Evolutionary conservation across 805 yeast genomes (phyloP).

Genomic region (Hemisphaericaspora nanyangensis): DNA sequence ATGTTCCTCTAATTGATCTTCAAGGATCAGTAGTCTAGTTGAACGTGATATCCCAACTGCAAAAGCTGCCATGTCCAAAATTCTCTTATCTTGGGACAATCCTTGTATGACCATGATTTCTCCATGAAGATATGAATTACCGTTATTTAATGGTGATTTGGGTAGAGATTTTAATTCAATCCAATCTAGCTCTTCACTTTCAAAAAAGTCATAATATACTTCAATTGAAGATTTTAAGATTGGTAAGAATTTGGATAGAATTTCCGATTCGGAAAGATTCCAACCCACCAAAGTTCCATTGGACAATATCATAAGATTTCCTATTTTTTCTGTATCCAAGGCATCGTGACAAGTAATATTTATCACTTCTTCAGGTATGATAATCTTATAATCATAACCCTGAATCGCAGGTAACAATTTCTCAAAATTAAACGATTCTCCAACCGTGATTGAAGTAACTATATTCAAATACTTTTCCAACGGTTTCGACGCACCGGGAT

Average conservation of each 20-base stretch:
- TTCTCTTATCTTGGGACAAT: conserved; percentile 37
- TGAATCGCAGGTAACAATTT: conserved; percentile 32
- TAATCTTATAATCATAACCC: conserved; percentile 8
- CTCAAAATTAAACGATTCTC: conserved; percentile 65
- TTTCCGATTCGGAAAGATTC: conserved; percentile 63
- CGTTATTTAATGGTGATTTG: conserved; percentile 18
- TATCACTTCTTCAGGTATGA: conserved; percentile 70
- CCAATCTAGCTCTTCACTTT: conserved; percentile 86
- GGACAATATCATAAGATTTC: conserved; percentile 63
- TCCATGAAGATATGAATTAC: conserved; percentile 48
- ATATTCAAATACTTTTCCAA: conserved; percentile 33
- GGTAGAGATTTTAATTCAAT: conserved; percentile 41
- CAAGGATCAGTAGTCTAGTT: conserved; percentile 79
- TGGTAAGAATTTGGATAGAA: conserved; percentile 48
- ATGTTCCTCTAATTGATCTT: conserved; percentile 65
- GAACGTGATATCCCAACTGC: conserved; percentile 85
- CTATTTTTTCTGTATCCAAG: conserved; percentile 21
- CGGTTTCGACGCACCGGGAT: conserved; percentile 13
- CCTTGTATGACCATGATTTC: conserved; percentile 71
- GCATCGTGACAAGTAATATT: conserved; percentile 45
- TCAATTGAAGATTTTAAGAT: conserved; percentile 43
- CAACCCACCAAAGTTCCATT: conserved; percentile 84
- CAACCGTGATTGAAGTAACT: conserved; percentile 68
- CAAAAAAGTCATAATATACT: conserved; percentile 29
- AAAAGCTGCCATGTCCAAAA: conserved; percentile 82